These are phyloP conservation scores for sweet orange (Citrus sinensis) DNA, from an alignment of 345 rosid species.

Conservation along the genomic window DNA sequence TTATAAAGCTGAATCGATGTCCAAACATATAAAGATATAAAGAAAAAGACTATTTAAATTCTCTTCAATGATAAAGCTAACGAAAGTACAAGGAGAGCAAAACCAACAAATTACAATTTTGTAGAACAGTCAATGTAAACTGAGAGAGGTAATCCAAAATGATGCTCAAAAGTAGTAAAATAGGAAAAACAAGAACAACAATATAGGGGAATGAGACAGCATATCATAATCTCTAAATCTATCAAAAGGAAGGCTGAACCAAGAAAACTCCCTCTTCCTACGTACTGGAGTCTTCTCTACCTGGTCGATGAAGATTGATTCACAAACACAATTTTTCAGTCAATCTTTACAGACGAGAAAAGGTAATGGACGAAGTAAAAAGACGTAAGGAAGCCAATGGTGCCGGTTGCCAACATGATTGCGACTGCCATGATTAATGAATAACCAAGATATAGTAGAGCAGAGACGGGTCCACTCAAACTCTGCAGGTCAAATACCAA, in stretches of 20 bases:
- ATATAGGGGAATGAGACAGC: not conserved
- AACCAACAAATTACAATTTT: conserved; percentile 19
- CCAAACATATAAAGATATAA: not conserved
- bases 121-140: conserved; percentile 10
- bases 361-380: conserved; percentile 84
- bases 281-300: conserved; percentile 15
- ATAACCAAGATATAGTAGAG: conserved; percentile 72
- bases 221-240: not conserved
- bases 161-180: conserved; percentile 18
- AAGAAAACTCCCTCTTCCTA: conserved; percentile 6
- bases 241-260: conserved; percentile 12
- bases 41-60: conserved; percentile 2
- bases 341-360: conserved; percentile 81
- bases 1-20: not conserved
- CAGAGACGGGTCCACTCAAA: conserved; percentile 77
- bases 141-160: conserved; percentile 5
- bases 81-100: conserved; percentile 15
- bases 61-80: conserved; percentile 6
- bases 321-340: conserved; percentile 23
- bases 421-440: conserved; percentile 73
- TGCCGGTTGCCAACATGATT: conserved; percentile 75
- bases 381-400: conserved; percentile 74
- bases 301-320: conserved; percentile 1
- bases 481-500: conserved; percentile 76
- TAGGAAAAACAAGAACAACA: not conserved